Evolutionary conservation across 2,329 filamentous ascomycete genomes (phyloP).

Genomic region (Clarireedia monteithiana): DNA sequence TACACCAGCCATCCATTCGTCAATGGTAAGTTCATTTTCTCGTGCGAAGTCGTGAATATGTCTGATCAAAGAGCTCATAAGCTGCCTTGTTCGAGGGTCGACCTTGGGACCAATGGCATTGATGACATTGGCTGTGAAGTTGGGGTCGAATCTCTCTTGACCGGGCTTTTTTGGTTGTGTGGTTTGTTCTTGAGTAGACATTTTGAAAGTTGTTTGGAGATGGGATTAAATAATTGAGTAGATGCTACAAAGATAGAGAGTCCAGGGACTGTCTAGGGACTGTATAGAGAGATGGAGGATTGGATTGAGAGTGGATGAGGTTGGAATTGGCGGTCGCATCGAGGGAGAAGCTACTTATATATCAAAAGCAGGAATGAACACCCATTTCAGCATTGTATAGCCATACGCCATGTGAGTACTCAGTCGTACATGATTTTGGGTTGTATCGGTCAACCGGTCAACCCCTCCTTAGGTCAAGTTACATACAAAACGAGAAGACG

Average conservation of each 20-base stretch:
- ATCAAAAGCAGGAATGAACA: neutral
- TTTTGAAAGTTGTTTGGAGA: neutral
- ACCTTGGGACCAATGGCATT: slow-evolving; percentile 66
- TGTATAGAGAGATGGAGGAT: neutral
- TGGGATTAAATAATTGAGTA: neutral
- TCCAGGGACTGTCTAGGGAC: neutral
- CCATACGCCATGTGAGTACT: no score
- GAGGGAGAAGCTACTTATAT: slow-evolving; percentile 3
- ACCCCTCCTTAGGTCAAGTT: neutral
- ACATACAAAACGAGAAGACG: neutral
- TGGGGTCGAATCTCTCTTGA: slow-evolving; percentile 54
- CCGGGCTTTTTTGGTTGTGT: neutral
- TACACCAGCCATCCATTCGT: slow-evolving; percentile 71
- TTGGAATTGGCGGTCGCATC: neutral
- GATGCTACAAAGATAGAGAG: neutral
- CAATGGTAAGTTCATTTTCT: slow-evolving; percentile 67
- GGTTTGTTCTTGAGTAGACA: slow-evolving; percentile 2
- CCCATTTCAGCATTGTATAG: no score
- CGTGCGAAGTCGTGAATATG: slow-evolving; percentile 75
- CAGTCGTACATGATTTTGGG: no score
- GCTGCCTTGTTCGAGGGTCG: slow-evolving; percentile 52
- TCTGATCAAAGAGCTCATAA: slow-evolving; percentile 56
- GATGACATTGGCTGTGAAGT: slow-evolving; percentile 68
- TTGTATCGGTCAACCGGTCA: neutral
- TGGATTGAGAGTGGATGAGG: neutral